These are phyloP conservation scores for Coemansia sp. DNA, from an alignment of 192 early-diverging fungal species.

Conservation along the genomic window DNA sequence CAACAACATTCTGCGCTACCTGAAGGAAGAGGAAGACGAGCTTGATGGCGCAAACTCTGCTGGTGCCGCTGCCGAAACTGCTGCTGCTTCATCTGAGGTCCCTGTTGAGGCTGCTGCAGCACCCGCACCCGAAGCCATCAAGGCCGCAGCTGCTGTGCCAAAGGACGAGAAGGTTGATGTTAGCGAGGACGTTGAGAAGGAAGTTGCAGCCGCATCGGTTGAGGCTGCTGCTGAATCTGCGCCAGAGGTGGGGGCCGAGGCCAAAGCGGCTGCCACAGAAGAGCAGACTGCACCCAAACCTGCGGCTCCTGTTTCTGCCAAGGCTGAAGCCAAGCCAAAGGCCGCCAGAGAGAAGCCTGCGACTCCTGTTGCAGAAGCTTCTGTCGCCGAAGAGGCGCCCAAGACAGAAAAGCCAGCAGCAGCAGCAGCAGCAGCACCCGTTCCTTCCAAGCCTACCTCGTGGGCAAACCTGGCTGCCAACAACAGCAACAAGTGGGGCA, in stretches of 20 bases:
- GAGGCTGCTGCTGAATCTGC: conserved; percentile 12
- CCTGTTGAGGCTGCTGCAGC: conserved; percentile 7
- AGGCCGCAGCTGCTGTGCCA: conserved; percentile 21
- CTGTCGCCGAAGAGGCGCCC: conserved; percentile 4
- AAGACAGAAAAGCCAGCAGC: conserved; percentile 27
- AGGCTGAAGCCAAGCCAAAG: conserved; percentile 44
- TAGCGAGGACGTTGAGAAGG: conserved; percentile 26
- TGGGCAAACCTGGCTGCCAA: conserved; percentile 77
- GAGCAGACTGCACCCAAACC: conserved; percentile 20
- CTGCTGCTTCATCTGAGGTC: conserved; percentile 10
- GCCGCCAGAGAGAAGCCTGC: conserved; percentile 45
- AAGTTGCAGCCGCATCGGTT: conserved; percentile 19
- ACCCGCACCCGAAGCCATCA: conserved; percentile 17
- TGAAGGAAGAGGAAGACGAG: conserved; percentile 83
- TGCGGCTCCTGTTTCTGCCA: conserved; percentile 21
- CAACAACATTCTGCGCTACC: conserved; percentile 93
- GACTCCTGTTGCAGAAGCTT: conserved; percentile 12
- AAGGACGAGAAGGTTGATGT: conserved; percentile 46
- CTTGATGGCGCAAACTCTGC: conserved; percentile 30
- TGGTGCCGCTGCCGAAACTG: conserved; percentile 10
- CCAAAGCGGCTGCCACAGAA: conserved; percentile 13
- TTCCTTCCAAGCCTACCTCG: conserved; percentile 63
- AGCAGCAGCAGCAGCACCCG: conserved; percentile 18
- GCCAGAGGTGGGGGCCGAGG: conserved; percentile 25
- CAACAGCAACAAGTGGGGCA: conserved; percentile 60